Evolutionary conservation across 371 early-diverging fungal species (phyloP).

Genomic region (Encephalitozoon cuniculi): DNA sequence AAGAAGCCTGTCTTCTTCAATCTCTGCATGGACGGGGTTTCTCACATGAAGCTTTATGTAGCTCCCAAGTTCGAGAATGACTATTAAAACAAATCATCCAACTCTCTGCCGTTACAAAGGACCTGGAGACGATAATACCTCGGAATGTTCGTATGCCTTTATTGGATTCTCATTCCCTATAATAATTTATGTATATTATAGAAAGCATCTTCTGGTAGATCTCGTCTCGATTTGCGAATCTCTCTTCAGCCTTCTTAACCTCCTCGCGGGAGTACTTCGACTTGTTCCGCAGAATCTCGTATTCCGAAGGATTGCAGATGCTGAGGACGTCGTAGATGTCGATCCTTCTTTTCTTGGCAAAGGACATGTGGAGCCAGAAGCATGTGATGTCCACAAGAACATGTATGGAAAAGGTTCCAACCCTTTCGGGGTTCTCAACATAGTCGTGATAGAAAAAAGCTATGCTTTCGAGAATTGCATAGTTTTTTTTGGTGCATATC

Average conservation of each 20-base stretch:
- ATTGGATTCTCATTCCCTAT: not conserved
- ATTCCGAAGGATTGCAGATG: not conserved
- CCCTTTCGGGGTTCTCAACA: not conserved
- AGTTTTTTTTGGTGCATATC: not conserved
- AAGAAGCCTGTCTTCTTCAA: constrained; percentile 53
- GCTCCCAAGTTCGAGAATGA: constrained; percentile 48
- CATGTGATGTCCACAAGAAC: not conserved
- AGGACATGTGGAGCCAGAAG: not conserved
- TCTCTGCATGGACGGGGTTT: constrained; percentile 23
- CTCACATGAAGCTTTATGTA: constrained; percentile 52
- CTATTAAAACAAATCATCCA: not conserved
- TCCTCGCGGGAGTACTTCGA: not conserved
- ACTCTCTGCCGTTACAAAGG: not conserved
- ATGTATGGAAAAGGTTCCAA: not conserved
- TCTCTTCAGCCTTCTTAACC: not conserved
- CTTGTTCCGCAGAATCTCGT: not conserved
- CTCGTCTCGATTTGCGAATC: not conserved
- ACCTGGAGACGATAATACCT: too few relatives aligned
- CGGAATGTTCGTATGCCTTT: not conserved
- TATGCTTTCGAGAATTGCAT: not conserved
- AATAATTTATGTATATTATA: not conserved
- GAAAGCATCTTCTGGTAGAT: not conserved
- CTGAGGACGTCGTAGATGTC: not conserved
- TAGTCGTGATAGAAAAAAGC: not conserved
- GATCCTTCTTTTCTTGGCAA: not conserved